These are phyloP conservation scores for Xylaria cubensis DNA, from an alignment of 495 filamentous ascomycete species.

Conservation along the genomic window DNA sequence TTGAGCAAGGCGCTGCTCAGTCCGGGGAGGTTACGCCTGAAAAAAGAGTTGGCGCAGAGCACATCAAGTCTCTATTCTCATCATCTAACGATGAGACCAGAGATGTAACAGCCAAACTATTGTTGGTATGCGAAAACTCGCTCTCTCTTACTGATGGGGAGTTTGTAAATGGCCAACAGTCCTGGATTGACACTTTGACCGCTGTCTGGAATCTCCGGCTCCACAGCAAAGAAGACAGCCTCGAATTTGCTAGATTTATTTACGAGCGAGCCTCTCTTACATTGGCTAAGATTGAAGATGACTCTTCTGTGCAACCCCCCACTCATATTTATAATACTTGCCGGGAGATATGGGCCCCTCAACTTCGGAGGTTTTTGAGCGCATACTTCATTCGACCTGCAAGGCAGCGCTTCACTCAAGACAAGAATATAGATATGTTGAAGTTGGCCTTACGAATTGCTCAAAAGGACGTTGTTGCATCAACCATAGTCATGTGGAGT, in stretches of 20 bases:
- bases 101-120: constrained; percentile 44
- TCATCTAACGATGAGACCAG: constrained; percentile 47
- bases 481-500: constrained; percentile 60
- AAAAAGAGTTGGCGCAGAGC: constrained; percentile 50
- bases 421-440: constrained; percentile 44
- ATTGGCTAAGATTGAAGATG: constrained; percentile 41
- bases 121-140: constrained; percentile 46
- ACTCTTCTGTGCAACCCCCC: constrained; percentile 29
- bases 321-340: constrained; percentile 20
- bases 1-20: constrained; percentile 33
- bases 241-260: constrained; percentile 50
- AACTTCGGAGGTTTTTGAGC: constrained; percentile 69
- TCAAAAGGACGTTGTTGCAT: constrained; percentile 40
- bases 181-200: constrained; percentile 48
- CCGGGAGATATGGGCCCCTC: constrained; percentile 40
- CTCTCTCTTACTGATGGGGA: constrained; percentile 35
- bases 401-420: constrained; percentile 60
- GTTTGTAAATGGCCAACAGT: constrained; percentile 37
- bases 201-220: constrained; percentile 53
- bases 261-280: constrained; percentile 41
- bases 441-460: constrained; percentile 42
- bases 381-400: constrained; percentile 74
- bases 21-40: constrained; percentile 28
- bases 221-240: constrained; percentile 44
- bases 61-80: constrained; percentile 56